A percentile compares a stretch with the other conserved stretches of the same genome.
Conservation (phyloP, 768 basidiomycete species). For the Naematelia aurantialba region DNA sequence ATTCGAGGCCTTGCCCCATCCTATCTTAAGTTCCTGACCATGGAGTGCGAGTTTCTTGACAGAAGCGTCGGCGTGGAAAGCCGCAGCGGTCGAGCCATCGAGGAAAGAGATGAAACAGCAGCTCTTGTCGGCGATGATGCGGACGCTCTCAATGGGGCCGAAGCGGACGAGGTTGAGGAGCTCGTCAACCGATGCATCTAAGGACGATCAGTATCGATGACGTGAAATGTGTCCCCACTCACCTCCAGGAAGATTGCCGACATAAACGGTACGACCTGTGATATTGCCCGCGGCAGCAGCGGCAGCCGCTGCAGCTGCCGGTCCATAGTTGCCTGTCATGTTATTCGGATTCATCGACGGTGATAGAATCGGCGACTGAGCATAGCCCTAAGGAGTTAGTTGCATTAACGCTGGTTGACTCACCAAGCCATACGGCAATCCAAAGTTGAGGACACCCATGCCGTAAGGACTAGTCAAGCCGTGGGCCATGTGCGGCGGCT, state of each 20-base stretch:
- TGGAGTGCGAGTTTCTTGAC: constrained; percentile 91
- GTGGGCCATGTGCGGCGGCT: neutral
- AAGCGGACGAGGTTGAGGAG: constrained; percentile 96
- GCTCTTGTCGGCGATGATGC: constrained; percentile 91
- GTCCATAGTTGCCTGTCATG: constrained; percentile 67
- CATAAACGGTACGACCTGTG: constrained; percentile 87
- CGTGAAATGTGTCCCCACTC: constrained; percentile 8
- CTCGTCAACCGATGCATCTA: constrained; percentile 92
- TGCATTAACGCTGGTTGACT: neutral
- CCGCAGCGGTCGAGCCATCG: constrained; percentile 84
- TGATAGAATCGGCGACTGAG: constrained; percentile 25
- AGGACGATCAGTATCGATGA: neutral
- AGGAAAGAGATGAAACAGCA: constrained; percentile 99
- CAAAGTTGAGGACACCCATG: constrained; percentile 10
- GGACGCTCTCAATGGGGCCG: constrained; percentile 89
- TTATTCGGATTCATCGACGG: constrained; percentile 39
- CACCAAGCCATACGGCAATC: neutral
- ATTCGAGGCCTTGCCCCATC: constrained; percentile 92
- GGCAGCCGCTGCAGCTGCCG: constrained; percentile 74
- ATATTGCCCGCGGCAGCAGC: constrained; percentile 59
- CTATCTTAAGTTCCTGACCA: constrained; percentile 94
- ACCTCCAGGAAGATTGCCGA: constrained; percentile 84
- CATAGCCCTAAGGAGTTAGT: constrained; percentile 14
- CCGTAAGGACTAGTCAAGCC: neutral
- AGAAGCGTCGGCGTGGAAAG: constrained; percentile 94